Conservation (phyloP, 495 filamentous ascomycete species). For the Penicillium malachiteum region DNA sequence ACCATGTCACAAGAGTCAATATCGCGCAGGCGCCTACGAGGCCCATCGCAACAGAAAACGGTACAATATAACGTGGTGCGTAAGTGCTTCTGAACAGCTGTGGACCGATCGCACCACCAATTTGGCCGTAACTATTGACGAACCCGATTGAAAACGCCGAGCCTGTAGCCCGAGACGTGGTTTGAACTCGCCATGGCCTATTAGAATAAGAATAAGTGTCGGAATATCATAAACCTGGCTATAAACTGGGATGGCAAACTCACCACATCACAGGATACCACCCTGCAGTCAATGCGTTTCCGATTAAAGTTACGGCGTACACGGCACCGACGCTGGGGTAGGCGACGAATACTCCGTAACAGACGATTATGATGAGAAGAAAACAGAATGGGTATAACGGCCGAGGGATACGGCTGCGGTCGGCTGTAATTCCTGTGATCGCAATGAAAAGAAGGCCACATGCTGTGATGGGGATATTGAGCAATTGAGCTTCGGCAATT, state of each 20-base stretch:
- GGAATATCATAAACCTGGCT: not conserved
- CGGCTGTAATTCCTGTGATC: slow-evolving; percentile 37
- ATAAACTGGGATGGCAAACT: not conserved
- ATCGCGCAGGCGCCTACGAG: slow-evolving; percentile 24
- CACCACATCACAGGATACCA: slow-evolving; percentile 44
- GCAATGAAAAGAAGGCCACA: slow-evolving; percentile 37
- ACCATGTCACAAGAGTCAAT: slow-evolving; percentile 19
- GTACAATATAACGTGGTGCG: slow-evolving; percentile 28
- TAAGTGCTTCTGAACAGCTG: slow-evolving; percentile 37
- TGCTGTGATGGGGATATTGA: slow-evolving; percentile 39
- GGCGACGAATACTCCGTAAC: slow-evolving; percentile 41
- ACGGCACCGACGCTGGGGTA: slow-evolving; percentile 39
- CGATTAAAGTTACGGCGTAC: slow-evolving; percentile 42
- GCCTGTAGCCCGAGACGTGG: slow-evolving; percentile 40
- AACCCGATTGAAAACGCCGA: slow-evolving; percentile 47
- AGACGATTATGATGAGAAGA: slow-evolving; percentile 38
- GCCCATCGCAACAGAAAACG: slow-evolving; percentile 34
- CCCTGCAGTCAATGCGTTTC: slow-evolving; percentile 27
- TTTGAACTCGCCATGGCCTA: slow-evolving; percentile 43
- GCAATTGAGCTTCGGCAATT: slow-evolving; percentile 37
- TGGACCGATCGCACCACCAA: slow-evolving; percentile 35
- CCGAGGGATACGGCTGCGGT: slow-evolving; percentile 40
- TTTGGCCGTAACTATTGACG: slow-evolving; percentile 39
- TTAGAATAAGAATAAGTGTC: not conserved
- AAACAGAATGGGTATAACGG: slow-evolving; percentile 43